phyloP scores from a whole-genome alignment of 768 basidiomycete species.

The Russula ochroleuca region DNA sequence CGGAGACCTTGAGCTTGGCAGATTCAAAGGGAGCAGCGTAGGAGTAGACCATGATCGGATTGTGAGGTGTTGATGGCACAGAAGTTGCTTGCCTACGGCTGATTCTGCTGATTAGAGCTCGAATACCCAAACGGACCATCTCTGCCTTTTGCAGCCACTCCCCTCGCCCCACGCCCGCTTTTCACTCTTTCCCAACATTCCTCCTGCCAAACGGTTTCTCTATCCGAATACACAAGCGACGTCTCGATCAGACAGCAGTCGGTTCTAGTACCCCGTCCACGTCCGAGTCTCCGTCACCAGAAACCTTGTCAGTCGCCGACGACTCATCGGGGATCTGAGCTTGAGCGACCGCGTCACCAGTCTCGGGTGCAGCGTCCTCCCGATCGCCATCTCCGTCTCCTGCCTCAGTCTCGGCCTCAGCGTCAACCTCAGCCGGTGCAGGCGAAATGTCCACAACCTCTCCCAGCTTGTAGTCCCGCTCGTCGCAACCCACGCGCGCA shows the following conservation, averaged over 20 bases:
- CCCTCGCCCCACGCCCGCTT: neutral
- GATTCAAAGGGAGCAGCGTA: conserved; percentile 21
- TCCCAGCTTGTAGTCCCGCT: conserved; percentile 72
- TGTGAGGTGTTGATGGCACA: too few relatives aligned
- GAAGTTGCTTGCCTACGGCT: neutral
- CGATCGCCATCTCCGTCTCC: neutral
- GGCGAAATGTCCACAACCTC: neutral
- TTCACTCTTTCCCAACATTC: neutral
- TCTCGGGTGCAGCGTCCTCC: neutral
- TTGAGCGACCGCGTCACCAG: neutral
- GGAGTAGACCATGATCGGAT: conserved; percentile 16
- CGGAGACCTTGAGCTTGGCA: conserved; percentile 27
- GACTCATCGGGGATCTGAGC: neutral
- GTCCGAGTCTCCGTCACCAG: neutral
- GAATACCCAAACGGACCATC: conserved; percentile 17
- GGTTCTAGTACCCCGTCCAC: neutral
- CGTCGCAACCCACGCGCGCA: conserved; percentile 63
- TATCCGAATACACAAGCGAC: neutral
- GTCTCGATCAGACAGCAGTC: neutral
- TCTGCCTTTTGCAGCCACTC: conserved; percentile 3
- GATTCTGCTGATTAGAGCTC: neutral
- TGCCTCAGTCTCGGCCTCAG: neutral
- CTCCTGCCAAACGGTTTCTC: neutral
- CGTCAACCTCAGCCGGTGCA: neutral
- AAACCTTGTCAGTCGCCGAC: neutral